A percentile compares a stretch with the other conserved stretches of the same genome.
Conservation (phyloP, 164 flowering plant species). For the Houttuynia cordata region DNA sequence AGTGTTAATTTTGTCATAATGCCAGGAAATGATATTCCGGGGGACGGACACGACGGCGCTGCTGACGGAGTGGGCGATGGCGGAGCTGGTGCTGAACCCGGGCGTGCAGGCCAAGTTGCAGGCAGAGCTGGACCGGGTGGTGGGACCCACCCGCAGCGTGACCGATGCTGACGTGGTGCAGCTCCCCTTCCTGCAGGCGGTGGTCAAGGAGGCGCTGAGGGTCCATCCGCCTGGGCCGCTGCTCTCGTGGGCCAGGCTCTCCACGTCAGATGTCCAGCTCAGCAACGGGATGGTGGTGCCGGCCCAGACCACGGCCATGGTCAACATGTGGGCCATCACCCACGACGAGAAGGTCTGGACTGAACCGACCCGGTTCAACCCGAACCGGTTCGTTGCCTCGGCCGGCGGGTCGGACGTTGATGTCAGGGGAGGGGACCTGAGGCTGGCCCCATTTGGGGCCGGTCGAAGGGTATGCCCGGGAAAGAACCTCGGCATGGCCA, state of each 20-base stretch:
- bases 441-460: constrained; percentile 55
- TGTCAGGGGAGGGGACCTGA: constrained; percentile 35
- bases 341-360: constrained; percentile 42
- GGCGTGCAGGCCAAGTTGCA: constrained; percentile 28
- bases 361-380: constrained; percentile 28
- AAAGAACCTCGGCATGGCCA: constrained; percentile 32
- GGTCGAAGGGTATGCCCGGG: constrained; percentile 60
- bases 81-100: constrained; percentile 32
- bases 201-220: constrained; percentile 35
- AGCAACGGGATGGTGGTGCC: constrained; percentile 44
- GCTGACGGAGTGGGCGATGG: constrained; percentile 43
- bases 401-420: constrained; percentile 27
- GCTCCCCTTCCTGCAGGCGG: constrained; percentile 32
- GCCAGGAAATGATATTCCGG: constrained; percentile 50
- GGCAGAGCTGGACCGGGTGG: constrained; percentile 22
- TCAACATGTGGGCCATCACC: constrained; percentile 75
- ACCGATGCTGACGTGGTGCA: constrained; percentile 23
- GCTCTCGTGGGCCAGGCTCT: constrained; percentile 39
- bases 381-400: constrained; percentile 31
- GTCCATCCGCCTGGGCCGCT: constrained; percentile 52
- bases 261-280: constrained; percentile 40
- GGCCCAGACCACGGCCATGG: constrained; percentile 50
- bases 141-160: constrained; percentile 8
- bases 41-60: constrained; percentile 48
- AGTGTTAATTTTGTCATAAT: too few relatives aligned